Conservation (phyloP, 495 filamentous ascomycete species). For the Aspergillus egyptiacus region DNA sequence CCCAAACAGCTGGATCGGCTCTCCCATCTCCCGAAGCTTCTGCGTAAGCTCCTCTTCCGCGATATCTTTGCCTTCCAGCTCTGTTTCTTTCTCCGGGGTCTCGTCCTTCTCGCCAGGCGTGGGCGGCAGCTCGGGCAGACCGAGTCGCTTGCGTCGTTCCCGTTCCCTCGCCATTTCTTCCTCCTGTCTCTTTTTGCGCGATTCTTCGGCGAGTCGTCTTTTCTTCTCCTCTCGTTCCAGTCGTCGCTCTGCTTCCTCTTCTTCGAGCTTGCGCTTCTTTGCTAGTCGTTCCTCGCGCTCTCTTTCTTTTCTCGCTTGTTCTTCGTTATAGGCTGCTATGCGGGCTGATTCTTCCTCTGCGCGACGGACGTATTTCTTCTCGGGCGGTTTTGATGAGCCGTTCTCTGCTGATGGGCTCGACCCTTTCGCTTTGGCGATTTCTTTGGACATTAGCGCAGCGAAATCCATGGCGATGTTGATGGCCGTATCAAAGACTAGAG, state of each 20-base stretch:
- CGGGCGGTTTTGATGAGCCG: conserved; percentile 26
- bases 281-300: conserved; percentile 60
- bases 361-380: conserved; percentile 81
- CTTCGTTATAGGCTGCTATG: conserved; percentile 69
- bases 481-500: too few relatives aligned
- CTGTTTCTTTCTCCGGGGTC: conserved; percentile 31
- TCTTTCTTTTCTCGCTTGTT: conserved; percentile 63
- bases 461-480: conserved; percentile 89
- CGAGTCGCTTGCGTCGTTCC: conserved; percentile 50
- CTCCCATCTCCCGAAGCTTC: conserved; percentile 62
- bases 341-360: conserved; percentile 82
- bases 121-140: conserved; percentile 64
- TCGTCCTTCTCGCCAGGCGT: conserved; percentile 37
- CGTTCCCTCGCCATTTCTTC: conserved; percentile 55
- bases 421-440: conserved; percentile 74
- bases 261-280: conserved; percentile 84
- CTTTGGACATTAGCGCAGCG: conserved; percentile 80
- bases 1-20: conserved; percentile 75
- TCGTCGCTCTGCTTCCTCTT: conserved; percentile 67
- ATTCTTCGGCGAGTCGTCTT: conserved; percentile 73
- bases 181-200: conserved; percentile 59
- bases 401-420: conserved; percentile 21
- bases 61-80: conserved; percentile 58
- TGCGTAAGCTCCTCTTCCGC: conserved; percentile 60
- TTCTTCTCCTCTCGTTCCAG: conserved; percentile 73